Conservation (phyloP, 495 filamentous ascomycete species). For the Xylaria venustula region DNA sequence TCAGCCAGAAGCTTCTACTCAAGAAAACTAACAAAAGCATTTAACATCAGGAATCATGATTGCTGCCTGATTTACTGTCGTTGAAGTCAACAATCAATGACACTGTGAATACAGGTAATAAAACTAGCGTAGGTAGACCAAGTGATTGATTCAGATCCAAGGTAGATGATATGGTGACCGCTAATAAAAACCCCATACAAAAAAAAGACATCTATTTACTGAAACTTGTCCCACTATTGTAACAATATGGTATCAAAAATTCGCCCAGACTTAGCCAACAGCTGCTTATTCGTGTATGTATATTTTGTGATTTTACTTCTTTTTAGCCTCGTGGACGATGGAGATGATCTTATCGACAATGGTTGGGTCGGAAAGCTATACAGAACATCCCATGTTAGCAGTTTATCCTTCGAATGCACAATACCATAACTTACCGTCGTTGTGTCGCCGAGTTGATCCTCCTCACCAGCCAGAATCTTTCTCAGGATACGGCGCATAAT, state of each 20-base stretch:
- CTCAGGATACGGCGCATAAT: slow-evolving; percentile 97
- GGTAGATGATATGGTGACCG: too few species aligned
- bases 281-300: neutral
- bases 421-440: slow-evolving; percentile 68
- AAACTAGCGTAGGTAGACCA: too few species aligned
- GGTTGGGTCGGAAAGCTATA: slow-evolving; percentile 81
- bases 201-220: neutral
- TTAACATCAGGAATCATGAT: too few species aligned
- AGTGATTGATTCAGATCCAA: too few species aligned
- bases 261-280: slow-evolving; percentile 6
- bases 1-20: too few species aligned
- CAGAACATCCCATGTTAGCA: slow-evolving; percentile 35
- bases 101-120: too few species aligned
- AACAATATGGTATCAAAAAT: slow-evolving; percentile 21
- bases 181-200: too few species aligned
- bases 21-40: too few species aligned
- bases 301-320: slow-evolving; percentile 39
- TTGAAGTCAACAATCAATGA: neutral
- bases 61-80: too few species aligned
- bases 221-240: slow-evolving; percentile 8
- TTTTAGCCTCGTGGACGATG: slow-evolving; percentile 62
- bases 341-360: slow-evolving; percentile 88
- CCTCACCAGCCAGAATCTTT: slow-evolving; percentile 95
- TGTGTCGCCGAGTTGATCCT: slow-evolving; percentile 91
- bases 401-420: neutral